Evolutionary conservation across 352 stramenopile genomes (phyloP).

Genomic region (Pythium brassicae): DNA sequence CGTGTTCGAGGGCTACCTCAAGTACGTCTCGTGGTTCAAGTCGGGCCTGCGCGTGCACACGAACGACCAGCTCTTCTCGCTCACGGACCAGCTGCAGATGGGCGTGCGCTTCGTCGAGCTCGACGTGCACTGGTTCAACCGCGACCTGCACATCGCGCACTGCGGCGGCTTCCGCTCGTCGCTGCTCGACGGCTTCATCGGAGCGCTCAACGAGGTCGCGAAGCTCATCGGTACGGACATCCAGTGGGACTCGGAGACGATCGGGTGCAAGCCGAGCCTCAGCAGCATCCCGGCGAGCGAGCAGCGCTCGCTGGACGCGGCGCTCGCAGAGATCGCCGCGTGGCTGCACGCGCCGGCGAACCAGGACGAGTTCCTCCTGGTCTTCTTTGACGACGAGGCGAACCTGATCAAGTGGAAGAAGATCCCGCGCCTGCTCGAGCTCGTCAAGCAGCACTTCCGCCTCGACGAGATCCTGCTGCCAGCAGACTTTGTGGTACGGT

Average conservation of each 20-base stretch:
- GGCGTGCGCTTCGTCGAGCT: slow-evolving; percentile 65
- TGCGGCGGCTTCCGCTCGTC: slow-evolving; percentile 56
- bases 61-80: slow-evolving; percentile 60
- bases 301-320: slow-evolving; percentile 40
- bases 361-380: slow-evolving; percentile 66
- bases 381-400: slow-evolving; percentile 83
- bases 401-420: slow-evolving; percentile 82
- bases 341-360: slow-evolving; percentile 59
- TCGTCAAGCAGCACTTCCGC: slow-evolving; percentile 59
- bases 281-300: slow-evolving; percentile 61
- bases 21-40: slow-evolving; percentile 60
- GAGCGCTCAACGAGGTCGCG: slow-evolving; percentile 56
- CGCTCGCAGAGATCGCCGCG: slow-evolving; percentile 41
- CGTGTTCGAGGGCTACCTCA: slow-evolving; percentile 51
- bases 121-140: slow-evolving; percentile 68
- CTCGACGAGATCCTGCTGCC: slow-evolving; percentile 62
- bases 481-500: slow-evolving; percentile 51
- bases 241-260: slow-evolving; percentile 65
- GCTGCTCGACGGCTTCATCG: slow-evolving; percentile 60
- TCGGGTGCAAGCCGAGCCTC: slow-evolving; percentile 64
- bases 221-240: slow-evolving; percentile 51
- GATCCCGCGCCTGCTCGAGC: slow-evolving; percentile 51
- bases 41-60: slow-evolving; percentile 49
- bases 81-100: slow-evolving; percentile 68
- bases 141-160: slow-evolving; percentile 60